Conservation (phyloP, 2,329 filamentous ascomycete species). For the Pestalotiopsis sp. region DNA sequence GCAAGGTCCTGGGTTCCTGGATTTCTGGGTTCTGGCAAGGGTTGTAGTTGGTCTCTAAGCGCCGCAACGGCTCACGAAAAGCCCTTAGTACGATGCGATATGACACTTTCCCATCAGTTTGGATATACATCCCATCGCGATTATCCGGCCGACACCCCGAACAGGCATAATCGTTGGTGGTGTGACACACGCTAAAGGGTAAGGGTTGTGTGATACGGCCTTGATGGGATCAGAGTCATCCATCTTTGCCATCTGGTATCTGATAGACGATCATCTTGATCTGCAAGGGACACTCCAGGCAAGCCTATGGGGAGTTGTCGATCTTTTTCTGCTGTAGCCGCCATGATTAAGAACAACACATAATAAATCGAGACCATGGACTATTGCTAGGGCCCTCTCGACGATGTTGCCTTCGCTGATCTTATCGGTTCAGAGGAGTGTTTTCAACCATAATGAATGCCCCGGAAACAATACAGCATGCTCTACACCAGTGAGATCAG, state of each 20-base stretch:
- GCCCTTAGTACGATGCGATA: neutral
- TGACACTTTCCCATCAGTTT: neutral
- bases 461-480: too few relatives aligned
- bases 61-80: neutral
- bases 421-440: neutral
- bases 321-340: neutral
- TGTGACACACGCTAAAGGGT: neutral
- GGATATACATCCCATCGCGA: neutral
- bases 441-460: too few relatives aligned
- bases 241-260: neutral
- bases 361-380: neutral
- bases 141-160: neutral
- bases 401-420: neutral
- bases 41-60: neutral
- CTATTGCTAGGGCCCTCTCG: neutral
- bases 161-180: neutral
- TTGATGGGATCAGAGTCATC: neutral
- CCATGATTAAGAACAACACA: neutral
- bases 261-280: neutral
- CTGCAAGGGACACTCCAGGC: neutral
- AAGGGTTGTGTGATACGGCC: neutral
- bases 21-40: neutral
- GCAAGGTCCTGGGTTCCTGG: neutral
- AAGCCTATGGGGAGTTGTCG: neutral
- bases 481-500: too few relatives aligned